A percentile compares a stretch with the other conserved stretches of the same genome.
Evolutionary conservation across 2,329 filamentous ascomycete species (phyloP).

Genomic region (Pseudogymnoascus sp.): DNA sequence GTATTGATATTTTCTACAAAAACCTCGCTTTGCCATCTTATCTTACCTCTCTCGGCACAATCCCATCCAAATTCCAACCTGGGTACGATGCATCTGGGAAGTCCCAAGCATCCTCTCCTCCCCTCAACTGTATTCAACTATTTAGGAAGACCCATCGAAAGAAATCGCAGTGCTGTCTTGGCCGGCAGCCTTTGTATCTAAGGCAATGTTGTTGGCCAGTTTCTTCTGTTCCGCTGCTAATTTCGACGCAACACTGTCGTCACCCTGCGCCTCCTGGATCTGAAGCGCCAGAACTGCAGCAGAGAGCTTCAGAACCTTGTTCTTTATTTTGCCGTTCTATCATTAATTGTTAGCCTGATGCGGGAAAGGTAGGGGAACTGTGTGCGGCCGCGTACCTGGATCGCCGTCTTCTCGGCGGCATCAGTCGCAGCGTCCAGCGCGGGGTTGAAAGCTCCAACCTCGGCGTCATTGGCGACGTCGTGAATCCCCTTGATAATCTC

Average conservation of each 20-base stretch:
- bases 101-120: not conserved
- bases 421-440: constrained; percentile 44
- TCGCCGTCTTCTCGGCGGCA: constrained; percentile 37
- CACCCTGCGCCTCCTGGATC: constrained; percentile 44
- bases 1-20: not conserved
- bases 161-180: constrained; percentile 35
- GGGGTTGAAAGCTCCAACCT: constrained; percentile 45
- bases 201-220: constrained; percentile 45
- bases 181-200: constrained; percentile 42
- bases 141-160: constrained; percentile 28
- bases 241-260: constrained; percentile 36
- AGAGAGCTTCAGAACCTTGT: constrained; percentile 52
- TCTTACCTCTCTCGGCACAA: not conserved
- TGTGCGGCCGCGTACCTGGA: constrained; percentile 32
- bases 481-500: constrained; percentile 45
- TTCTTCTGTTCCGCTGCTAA: constrained; percentile 43
- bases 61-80: not conserved
- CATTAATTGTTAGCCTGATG: not conserved
- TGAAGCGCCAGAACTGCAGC: constrained; percentile 44
- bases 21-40: not conserved
- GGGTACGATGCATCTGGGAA: not conserved
- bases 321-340: constrained; percentile 50
- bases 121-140: not conserved
- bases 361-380: not conserved
- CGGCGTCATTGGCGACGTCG: constrained; percentile 46